Percentiles rank a stretch among this genome's conserved stretches.
Conservation (phyloP, 192 early-diverging fungal species). For the Coemansia nantahalensis region DNA sequence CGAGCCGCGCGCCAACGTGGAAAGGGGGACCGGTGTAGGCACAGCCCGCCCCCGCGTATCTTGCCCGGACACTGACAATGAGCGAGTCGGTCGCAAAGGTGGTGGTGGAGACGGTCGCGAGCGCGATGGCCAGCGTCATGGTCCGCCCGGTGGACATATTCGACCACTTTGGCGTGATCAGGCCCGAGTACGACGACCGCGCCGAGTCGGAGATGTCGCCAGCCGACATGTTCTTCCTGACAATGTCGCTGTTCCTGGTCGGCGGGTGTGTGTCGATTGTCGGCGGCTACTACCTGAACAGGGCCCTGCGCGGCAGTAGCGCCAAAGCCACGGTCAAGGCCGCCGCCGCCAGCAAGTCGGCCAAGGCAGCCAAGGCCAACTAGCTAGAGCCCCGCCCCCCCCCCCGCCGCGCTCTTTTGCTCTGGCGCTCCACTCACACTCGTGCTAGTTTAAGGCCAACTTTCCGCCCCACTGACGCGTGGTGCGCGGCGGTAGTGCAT, state of each 20-base stretch:
- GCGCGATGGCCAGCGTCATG: slow-evolving; percentile 28
- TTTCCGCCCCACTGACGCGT: no score
- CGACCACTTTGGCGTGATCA: slow-evolving; percentile 48
- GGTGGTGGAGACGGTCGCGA: slow-evolving; percentile 28
- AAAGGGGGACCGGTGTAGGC: no score
- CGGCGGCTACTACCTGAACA: slow-evolving; percentile 51
- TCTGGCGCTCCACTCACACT: no score
- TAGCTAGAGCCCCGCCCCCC: no score
- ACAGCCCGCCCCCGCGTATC: background rate
- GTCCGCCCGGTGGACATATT: slow-evolving; percentile 35
- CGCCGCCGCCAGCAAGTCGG: slow-evolving; percentile 20
- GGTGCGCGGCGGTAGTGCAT: no score
- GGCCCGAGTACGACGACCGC: slow-evolving; percentile 47
- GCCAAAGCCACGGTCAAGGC: slow-evolving; percentile 32
- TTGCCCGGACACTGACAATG: slow-evolving; percentile 9
- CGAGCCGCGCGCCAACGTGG: no score
- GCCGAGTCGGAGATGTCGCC: slow-evolving; percentile 53
- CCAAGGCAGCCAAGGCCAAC: slow-evolving; percentile 11
- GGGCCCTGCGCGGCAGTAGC: slow-evolving; percentile 39
- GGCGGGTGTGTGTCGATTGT: slow-evolving; percentile 52
- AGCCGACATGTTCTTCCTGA: slow-evolving; percentile 52
- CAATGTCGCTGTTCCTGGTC: slow-evolving; percentile 52
- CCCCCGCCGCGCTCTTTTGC: no score
- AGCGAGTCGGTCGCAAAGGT: slow-evolving; percentile 39
- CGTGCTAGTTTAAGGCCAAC: no score